Evolutionary conservation across 768 basidiomycete species (phyloP).

Genomic region (Kwoniella mangroviensis): DNA sequence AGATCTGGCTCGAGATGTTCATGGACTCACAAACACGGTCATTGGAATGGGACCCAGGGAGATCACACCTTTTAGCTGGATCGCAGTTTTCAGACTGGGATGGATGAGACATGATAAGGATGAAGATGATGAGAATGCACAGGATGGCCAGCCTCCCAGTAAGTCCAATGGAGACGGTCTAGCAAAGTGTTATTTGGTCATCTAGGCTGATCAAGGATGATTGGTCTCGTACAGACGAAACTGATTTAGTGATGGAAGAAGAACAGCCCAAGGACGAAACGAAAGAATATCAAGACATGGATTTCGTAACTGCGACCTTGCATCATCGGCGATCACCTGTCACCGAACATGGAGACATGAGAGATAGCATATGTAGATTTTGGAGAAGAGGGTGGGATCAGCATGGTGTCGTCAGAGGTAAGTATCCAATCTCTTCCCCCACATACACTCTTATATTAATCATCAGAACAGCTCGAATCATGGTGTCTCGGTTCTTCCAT

Average conservation of each 20-base stretch:
- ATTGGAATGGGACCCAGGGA: constrained; percentile 6
- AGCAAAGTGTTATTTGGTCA: too few species aligned
- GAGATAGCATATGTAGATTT: constrained; percentile 7
- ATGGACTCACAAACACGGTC: constrained; percentile 25
- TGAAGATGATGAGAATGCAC: constrained; percentile 3
- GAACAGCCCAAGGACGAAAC: constrained; percentile 23
- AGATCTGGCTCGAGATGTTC: constrained; percentile 43
- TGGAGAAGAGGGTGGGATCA: constrained; percentile 45
- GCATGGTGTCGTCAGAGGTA: constrained; percentile 28
- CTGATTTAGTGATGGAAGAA: constrained; percentile 18
- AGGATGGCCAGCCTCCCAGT: neutral
- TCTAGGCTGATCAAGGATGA: too few species aligned
- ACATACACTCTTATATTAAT: neutral
- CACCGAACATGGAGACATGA: neutral
- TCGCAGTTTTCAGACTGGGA: constrained; percentile 18
- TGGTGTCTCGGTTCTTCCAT: constrained; percentile 40
- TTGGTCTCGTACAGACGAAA: neutral
- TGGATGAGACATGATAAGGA: constrained; percentile 23
- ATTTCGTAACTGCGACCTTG: constrained; percentile 30
- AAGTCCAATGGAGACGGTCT: neutral
- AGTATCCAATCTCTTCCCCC: neutral
- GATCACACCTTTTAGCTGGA: constrained; percentile 16
- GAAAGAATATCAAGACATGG: constrained; percentile 29
- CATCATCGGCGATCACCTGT: constrained; percentile 2
- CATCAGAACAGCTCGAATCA: constrained; percentile 34